Evolutionary conservation across 1,284 basidiomycete species (phyloP), one percentile per base, ranked within the genome.

Genomic region (Trichosporon inkin): DNA sequence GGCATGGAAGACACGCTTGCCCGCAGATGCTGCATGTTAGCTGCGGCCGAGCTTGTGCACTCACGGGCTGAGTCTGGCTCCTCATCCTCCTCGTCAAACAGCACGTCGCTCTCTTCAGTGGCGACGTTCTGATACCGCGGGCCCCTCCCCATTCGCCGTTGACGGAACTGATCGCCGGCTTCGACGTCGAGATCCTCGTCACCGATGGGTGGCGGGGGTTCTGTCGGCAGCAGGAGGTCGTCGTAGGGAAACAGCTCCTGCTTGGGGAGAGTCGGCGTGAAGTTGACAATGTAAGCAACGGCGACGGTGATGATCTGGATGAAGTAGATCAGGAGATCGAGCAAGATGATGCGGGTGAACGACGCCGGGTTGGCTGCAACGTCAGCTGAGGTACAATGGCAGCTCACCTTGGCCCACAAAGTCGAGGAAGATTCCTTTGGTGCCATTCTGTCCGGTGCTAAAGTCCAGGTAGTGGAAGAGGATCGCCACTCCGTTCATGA

Each of bases 341-440:
- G 68, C 1, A 75, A 54, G 1, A 78, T 60, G 6, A 78, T 63
- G 10, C 72, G 65, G 1, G 67, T 65, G 1, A 74, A 56, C 1
- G 69, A 69, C 7, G 75, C 67, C 1, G 69, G 65, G 35, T 69
- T 66, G 1, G 67, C 76, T 76, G 55, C 8, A 40, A 6, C 11
- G 41, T 38, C 13, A 51, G 19, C 17, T n/a, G n/a, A n/a, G 20
- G 5, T 47, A 2, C 8, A 13, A 14, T 17, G 16, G 16, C 3
- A 32, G 70, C 72, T 56, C 60, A 76, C 75, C 62, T 56, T 76
- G 71, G 2, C 76, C 76, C 2, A 76, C 69, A 55, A 78, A 78
- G 55, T 78, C 76, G 34, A 78, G 63, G 19, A 78, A 61, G 35
- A 76, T 14, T 2, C 72, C 71, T 52, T 71, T 73, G 6, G 67